A percentile compares a stretch with the other conserved stretches of the same genome.
These are phyloP conservation scores for Saturnispora dispora DNA, from an alignment of 805 yeast species.

Conservation along the genomic window DNA sequence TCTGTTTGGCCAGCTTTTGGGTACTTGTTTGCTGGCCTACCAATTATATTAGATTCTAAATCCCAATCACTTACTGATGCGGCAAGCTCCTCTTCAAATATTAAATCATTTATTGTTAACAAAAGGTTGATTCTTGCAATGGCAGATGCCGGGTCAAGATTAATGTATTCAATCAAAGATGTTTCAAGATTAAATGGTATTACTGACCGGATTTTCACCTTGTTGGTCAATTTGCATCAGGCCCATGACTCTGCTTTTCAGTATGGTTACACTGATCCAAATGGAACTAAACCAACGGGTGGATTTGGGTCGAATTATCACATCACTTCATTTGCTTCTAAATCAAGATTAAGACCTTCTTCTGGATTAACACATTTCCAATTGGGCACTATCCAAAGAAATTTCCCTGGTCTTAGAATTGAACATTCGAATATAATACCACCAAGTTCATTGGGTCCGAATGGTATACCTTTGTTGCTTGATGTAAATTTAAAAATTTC, in stretches of 20 bases:
- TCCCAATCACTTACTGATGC: conserved; percentile 5
- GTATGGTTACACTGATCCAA: conserved; percentile 31
- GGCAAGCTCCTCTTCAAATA: conserved; percentile 33
- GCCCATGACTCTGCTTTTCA: conserved; percentile 59
- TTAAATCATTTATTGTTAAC: conserved; percentile 85
- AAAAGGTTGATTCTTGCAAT: conserved; percentile 82
- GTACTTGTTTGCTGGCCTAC: conserved; percentile 82
- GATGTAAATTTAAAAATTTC: conserved; percentile 54
- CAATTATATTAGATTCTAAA: conserved; percentile 52
- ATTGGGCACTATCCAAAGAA: conserved; percentile 67
- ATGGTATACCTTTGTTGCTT: conserved; percentile 52
- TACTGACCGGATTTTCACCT: conserved; percentile 73
- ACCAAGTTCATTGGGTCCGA: conserved; percentile 53
- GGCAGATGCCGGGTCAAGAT: conserved; percentile 91
- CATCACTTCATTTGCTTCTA: conserved; percentile 26
- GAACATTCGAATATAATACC: conserved; percentile 77
- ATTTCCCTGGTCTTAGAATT: conserved; percentile 70
- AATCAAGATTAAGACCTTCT: conserved; percentile 15
- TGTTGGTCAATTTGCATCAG: conserved; percentile 70
- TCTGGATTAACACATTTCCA: conserved; percentile 4
- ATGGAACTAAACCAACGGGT: conserved; percentile 11
- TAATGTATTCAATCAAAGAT: conserved; percentile 92
- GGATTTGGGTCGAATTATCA: conserved; percentile 27
- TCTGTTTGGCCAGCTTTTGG: conserved; percentile 95
- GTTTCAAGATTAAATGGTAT: conserved; percentile 85